These are phyloP conservation scores for Suhomyces prunicola DNA, from an alignment of 805 yeast species.

Conservation along the genomic window DNA sequence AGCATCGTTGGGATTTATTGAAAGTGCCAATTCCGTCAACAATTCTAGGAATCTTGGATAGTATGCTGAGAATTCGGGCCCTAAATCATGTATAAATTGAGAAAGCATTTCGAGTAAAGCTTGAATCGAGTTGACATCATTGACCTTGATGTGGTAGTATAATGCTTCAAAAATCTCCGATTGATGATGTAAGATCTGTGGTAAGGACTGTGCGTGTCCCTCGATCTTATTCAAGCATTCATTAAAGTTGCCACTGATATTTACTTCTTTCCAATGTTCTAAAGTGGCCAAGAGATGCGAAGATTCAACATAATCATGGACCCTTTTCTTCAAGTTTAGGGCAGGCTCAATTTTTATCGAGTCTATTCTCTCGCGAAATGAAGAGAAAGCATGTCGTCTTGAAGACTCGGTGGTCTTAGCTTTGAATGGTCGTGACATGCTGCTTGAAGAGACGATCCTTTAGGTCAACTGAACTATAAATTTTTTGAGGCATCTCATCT, in stretches of 20 bases:
- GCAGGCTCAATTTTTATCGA: conserved; percentile 76
- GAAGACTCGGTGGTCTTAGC: conserved; percentile 50
- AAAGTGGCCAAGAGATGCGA: conserved; percentile 79
- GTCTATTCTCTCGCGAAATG: conserved; percentile 84
- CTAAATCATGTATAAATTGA: conserved; percentile 88
- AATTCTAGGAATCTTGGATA: conserved; percentile 52
- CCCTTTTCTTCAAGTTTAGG: conserved; percentile 52
- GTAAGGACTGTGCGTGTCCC: conserved; percentile 61
- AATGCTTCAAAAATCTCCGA: conserved; percentile 53
- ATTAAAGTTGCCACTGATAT: conserved; percentile 68
- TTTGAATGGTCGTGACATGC: conserved; percentile 9
- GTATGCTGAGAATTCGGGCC: conserved; percentile 80
- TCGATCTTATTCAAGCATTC: conserved; percentile 58
- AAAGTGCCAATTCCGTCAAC: conserved; percentile 46
- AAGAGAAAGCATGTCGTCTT: conserved; percentile 58
- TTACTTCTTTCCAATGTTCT: conserved; percentile 86
- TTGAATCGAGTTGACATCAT: conserved; percentile 72
- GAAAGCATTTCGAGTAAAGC: conserved; percentile 75
- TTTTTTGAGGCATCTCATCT: conserved; percentile 12
- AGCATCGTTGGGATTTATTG: conserved; percentile 42
- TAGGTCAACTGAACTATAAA: not conserved
- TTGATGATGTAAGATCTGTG: conserved; percentile 77
- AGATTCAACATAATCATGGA: conserved; percentile 65
- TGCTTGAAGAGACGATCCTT: not conserved
- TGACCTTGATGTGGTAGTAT: conserved; percentile 41